Base-by-base conservation (phyloP, 805 yeast genomes). In the Candida stauntonica region DNA sequence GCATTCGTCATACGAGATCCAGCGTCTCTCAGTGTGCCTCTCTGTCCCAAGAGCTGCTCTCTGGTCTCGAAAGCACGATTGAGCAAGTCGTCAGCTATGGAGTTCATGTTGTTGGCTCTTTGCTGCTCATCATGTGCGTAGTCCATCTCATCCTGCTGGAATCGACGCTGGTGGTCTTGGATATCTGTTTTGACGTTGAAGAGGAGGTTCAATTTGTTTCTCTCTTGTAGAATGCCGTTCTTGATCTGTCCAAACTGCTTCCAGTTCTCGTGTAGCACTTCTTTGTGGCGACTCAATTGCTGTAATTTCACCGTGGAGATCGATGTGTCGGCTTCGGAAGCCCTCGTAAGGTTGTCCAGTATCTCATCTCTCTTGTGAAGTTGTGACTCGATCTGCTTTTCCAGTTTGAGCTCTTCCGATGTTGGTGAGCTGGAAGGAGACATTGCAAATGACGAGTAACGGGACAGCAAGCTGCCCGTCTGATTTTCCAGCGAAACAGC, bases 31-130 rank as follows among this genome's bases (percentile, higher is more conserved):
- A 93, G 66, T 7, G 73, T 58, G 27, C 71, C 73, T 42, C 91
- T 70, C 63, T 93, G 99, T 33, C 80, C 69, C 32, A 73, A 49
- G 37, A 93, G 72, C 54, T 86, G 94, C 44, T 89, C 97, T 41
- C 98, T 70, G 0, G 98, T 88, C 49, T 84, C 86, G 63, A 77
- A 82, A 1, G 96, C 98, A 57, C 83, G 89, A n/a, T 74, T 73
- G 27, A 91, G 70, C 41, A 93, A 67, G 31, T 82, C 65, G 57
- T 93, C 97, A 13, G 95, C 86, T 36, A 88, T 66, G 30, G 72
- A 69, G 57, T 87, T 80, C 30, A 93, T 79, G 36, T 70, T 70
- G 47, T 85, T 86, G 15, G 83, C 82, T 35, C 96, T 68, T 27
- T 73, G 67, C 7, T 86, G 62, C 61, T 91, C 99, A 42, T 83